A percentile compares a stretch with the other conserved stretches of the same genome.
Conservation (phyloP, 805 yeast genomes). For the Pichia paraexigua region DNA sequence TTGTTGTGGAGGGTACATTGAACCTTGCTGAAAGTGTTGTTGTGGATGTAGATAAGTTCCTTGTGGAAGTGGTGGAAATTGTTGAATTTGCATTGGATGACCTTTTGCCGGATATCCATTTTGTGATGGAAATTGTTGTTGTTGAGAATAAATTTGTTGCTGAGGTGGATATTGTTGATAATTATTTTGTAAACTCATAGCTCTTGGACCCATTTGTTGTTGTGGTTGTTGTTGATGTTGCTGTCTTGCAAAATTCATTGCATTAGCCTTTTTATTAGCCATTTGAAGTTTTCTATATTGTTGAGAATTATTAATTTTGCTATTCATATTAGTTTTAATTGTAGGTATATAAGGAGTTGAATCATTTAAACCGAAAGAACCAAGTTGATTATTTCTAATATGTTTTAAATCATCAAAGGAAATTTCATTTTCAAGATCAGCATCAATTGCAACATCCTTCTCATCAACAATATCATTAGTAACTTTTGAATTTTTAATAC, state of each 20-base stretch:
- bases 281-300: conserved; percentile 67
- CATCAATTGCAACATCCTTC: conserved; percentile 17
- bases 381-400: conserved; percentile 55
- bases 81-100: not conserved
- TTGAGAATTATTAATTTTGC: conserved; percentile 32
- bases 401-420: conserved; percentile 61
- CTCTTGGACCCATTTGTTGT: conserved; percentile 23
- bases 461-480: conserved; percentile 25
- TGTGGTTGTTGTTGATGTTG: conserved; percentile 7
- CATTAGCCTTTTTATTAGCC: conserved; percentile 53
- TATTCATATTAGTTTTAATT: conserved; percentile 31
- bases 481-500: conserved; percentile 22
- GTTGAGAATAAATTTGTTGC: not conserved
- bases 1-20: not conserved
- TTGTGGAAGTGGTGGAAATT: not conserved
- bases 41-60: not conserved
- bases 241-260: conserved; percentile 24
- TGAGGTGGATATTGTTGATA: not conserved
- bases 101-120: not conserved
- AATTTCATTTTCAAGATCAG: conserved; percentile 30
- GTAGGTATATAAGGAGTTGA: conserved; percentile 76
- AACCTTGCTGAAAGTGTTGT: not conserved
- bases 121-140: not conserved
- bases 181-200: conserved; percentile 27
- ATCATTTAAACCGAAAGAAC: conserved; percentile 33